phyloP scores from a whole-genome alignment of 176 grass and related monocot genomes.

The Oryza punctata region DNA sequence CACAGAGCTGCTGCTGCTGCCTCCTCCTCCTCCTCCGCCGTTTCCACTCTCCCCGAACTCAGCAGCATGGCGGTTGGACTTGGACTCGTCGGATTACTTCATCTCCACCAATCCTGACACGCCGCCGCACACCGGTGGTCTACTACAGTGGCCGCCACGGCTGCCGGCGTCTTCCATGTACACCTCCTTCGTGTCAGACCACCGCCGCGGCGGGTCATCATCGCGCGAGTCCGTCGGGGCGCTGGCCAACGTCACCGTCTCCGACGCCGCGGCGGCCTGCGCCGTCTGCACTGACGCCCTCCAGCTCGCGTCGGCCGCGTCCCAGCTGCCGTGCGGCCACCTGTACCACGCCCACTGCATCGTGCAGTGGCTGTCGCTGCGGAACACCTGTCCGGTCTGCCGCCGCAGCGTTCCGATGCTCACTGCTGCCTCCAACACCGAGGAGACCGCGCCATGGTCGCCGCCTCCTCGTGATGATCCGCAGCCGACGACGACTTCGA shows the following conservation, averaged over 20 bases:
- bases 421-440: too few relatives aligned
- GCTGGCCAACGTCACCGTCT: background rate
- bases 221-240: too few relatives aligned
- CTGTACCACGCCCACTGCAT: background rate
- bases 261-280: background rate
- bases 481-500: background rate
- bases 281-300: constrained; percentile 10
- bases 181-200: background rate
- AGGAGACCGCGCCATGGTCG: too few relatives aligned
- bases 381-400: constrained; percentile 47
- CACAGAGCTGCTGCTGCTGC: too few relatives aligned
- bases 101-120: too few relatives aligned
- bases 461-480: too few relatives aligned
- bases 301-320: background rate
- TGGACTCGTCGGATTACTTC: too few relatives aligned
- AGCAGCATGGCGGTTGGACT: too few relatives aligned
- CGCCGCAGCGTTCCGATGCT: background rate
- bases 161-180: too few relatives aligned
- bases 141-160: too few relatives aligned
- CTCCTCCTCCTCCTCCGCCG: background rate
- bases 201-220: too few relatives aligned
- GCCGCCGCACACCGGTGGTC: too few relatives aligned
- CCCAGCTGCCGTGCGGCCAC: background rate
- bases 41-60: background rate
- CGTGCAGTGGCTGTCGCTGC: background rate